These are phyloP conservation scores for Ustilago tritici DNA, from an alignment of 1,284 basidiomycete genomes.

Conservation along the genomic window DNA sequence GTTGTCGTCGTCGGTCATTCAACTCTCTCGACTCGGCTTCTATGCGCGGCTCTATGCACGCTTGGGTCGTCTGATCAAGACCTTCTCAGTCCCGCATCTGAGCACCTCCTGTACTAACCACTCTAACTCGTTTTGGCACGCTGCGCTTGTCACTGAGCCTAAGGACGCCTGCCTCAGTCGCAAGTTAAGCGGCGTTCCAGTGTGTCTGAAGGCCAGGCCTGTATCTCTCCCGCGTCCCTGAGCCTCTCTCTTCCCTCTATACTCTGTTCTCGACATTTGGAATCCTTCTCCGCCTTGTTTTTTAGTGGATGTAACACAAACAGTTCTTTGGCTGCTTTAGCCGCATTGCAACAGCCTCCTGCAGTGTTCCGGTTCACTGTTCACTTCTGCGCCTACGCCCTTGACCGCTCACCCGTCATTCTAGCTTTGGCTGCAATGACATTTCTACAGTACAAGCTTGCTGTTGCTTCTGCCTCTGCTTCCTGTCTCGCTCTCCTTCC, in stretches of 20 bases:
- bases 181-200: constrained; percentile 2
- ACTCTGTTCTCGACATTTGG: neutral
- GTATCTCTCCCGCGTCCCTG: neutral
- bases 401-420: constrained; percentile 7
- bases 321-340: neutral
- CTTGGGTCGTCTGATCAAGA: no score
- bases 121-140: neutral
- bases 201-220: neutral
- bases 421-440: constrained; percentile 12
- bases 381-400: neutral
- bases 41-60: neutral
- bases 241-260: neutral
- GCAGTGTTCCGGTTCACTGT: neutral
- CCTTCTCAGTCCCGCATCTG: neutral
- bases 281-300: neutral
- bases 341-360: neutral
- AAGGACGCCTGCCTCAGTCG: neutral
- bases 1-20: neutral
- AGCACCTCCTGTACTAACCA: neutral
- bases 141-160: neutral
- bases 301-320: neutral
- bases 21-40: neutral
- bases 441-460: constrained; percentile 5
- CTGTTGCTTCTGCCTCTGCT: neutral
- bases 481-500: neutral